A percentile compares a stretch with the other conserved stretches of the same genome.
These are phyloP conservation scores for Bothriochloa decipiens DNA, from an alignment of 176 grass and related monocot species.

Conservation along the genomic window DNA sequence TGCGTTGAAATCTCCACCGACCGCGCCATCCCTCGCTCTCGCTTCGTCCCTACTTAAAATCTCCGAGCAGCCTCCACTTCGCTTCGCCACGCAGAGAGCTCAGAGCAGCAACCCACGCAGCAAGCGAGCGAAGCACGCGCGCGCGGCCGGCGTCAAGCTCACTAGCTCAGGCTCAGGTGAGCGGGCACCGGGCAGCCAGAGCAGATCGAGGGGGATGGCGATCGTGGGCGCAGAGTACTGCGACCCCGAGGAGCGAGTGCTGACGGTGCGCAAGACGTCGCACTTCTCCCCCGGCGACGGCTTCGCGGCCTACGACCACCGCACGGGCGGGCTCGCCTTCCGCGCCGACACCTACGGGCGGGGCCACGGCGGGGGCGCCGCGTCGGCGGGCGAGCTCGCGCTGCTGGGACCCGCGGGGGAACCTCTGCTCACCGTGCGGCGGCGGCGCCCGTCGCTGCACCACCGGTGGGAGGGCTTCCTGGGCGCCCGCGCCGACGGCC, in stretches of 20 bases:
- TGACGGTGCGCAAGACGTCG: conserved; percentile 95
- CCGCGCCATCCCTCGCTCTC: neutral
- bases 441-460: conserved; percentile 58
- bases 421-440: conserved; percentile 78
- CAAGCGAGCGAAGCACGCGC: neutral
- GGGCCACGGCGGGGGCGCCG: conserved; percentile 46
- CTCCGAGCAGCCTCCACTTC: neutral
- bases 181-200: neutral
- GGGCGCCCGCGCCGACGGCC: conserved; percentile 65
- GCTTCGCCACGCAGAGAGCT: neutral
- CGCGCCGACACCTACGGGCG: conserved; percentile 77
- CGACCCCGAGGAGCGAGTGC: conserved; percentile 63
- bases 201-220: neutral
- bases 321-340: conserved; percentile 78
- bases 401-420: conserved; percentile 72
- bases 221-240: conserved; percentile 78
- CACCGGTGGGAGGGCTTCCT: conserved; percentile 94
- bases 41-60: conserved; percentile 31
- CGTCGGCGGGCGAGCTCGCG: conserved; percentile 64
- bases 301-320: conserved; percentile 85
- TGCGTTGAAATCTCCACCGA: conserved; percentile 38
- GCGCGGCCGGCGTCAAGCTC: neutral
- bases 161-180: neutral
- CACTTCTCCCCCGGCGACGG: conserved; percentile 83
- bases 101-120: neutral